These are phyloP conservation scores for Sporothrix phasma DNA, from an alignment of 2,329 filamentous ascomycete species.

Conservation along the genomic window DNA sequence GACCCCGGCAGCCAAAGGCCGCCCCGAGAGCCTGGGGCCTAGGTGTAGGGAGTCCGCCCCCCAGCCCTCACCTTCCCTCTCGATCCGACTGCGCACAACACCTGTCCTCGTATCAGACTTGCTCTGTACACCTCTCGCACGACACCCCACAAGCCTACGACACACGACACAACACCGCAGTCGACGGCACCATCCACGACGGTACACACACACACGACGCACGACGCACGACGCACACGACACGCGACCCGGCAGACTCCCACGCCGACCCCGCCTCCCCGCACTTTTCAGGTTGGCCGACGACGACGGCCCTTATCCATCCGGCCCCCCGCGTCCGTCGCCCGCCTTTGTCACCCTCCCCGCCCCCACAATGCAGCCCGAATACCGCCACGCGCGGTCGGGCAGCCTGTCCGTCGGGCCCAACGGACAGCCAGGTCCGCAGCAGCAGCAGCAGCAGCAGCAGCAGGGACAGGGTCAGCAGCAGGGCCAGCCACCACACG, in stretches of 20 bases:
- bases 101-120: no score
- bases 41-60: no score
- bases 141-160: not conserved
- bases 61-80: not conserved
- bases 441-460: not conserved
- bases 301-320: not conserved
- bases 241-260: no score
- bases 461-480: not conserved
- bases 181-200: not conserved
- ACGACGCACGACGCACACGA: no score
- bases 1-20: no score
- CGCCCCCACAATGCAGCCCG: not conserved
- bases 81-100: not conserved
- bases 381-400: slow-evolving; percentile 12
- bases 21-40: no score
- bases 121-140: not conserved
- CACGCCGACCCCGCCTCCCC: not conserved
- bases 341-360: not conserved
- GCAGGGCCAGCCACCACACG: not conserved
- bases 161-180: not conserved
- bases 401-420: slow-evolving; percentile 9
- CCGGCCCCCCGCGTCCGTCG: no score
- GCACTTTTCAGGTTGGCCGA: not conserved
- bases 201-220: not conserved
- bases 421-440: not conserved